Evolutionary conservation across 1,139 yeast species (phyloP).

Genomic region (Saccharomyces hybrid): DNA sequence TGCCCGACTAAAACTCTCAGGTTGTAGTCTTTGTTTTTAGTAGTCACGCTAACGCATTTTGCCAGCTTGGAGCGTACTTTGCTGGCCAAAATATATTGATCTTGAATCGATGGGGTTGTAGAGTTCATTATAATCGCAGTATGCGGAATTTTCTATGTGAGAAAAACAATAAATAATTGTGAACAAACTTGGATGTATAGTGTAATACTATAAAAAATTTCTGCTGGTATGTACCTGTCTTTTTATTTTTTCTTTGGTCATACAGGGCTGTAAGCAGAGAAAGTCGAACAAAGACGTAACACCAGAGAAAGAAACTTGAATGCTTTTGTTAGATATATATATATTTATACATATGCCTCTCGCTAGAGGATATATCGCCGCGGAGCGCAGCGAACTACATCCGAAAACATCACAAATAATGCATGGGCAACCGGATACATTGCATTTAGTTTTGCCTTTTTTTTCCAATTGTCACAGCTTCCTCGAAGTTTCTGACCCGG

Average conservation of each 20-base stretch:
- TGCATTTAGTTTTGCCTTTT: background rate
- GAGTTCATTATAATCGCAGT: conserved; percentile 5
- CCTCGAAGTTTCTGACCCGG: background rate
- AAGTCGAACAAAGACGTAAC: background rate
- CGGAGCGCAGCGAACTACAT: background rate
- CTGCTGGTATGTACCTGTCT: background rate
- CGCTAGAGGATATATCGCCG: background rate
- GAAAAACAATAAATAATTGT: background rate
- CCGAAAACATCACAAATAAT: background rate
- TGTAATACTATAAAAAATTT: background rate
- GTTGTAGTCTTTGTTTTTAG: conserved; percentile 17
- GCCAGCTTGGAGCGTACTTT: conserved; percentile 19
- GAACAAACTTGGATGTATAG: background rate
- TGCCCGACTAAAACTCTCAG: conserved; percentile 27
- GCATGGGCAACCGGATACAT: background rate
- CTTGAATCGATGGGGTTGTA: conserved; percentile 10
- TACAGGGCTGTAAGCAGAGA: background rate
- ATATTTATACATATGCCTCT: background rate
- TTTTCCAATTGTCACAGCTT: background rate
- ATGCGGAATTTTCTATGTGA: background rate
- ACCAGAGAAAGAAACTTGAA: background rate
- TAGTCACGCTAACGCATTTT: conserved; percentile 12
- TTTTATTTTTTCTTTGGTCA: background rate
- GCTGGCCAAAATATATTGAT: conserved; percentile 19
- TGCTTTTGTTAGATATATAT: background rate